These are phyloP conservation scores for Hypomontagnella submonticulosa DNA, from an alignment of 495 filamentous ascomycete genomes.

Conservation along the genomic window DNA sequence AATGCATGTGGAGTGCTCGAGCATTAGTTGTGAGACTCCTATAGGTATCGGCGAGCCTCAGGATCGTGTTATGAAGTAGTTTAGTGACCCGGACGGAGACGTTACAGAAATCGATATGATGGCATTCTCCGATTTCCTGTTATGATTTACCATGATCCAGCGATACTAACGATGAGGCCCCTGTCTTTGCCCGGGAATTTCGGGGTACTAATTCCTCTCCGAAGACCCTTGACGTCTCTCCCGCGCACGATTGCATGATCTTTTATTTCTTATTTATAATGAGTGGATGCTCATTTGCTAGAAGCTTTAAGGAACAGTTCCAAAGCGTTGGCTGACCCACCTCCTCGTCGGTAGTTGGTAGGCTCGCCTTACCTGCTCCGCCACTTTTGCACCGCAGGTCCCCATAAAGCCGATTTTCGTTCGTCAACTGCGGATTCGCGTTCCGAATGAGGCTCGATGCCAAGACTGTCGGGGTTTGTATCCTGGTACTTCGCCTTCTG, in stretches of 20 bases:
- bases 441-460: conserved; percentile 3
- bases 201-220: conserved; percentile 2
- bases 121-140: no score
- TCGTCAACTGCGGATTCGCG: neutral
- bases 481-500: conserved; percentile 1
- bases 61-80: no score
- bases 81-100: no score
- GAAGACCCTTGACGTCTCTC: neutral
- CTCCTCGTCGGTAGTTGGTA: neutral
- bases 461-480: conserved; percentile 5
- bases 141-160: conserved; percentile 1
- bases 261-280: conserved; percentile 19
- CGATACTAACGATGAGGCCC: neutral
- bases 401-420: neutral
- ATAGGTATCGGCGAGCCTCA: no score
- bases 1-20: no score
- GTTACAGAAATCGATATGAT: neutral
- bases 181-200: neutral
- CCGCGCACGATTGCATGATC: neutral
- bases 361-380: conserved; percentile 6
- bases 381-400: conserved; percentile 1
- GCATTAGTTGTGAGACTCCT: no score
- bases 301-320: neutral
- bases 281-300: conserved; percentile 8
- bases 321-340: conserved; percentile 1